Evolutionary conservation across 768 basidiomycete genomes (phyloP).

Genomic region (Cystobasidium ongulense): DNA sequence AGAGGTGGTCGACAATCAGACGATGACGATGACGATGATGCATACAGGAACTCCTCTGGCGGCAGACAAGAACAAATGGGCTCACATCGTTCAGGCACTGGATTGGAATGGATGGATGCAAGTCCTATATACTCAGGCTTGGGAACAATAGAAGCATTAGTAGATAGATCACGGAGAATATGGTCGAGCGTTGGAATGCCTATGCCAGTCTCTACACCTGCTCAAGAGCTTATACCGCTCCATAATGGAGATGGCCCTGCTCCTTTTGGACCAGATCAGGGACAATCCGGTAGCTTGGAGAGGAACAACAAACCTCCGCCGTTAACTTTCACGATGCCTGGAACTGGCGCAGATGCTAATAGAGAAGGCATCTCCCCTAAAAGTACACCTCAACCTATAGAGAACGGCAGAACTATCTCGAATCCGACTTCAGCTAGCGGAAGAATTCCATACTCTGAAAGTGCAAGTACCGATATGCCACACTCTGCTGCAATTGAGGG

Average conservation of each 20-base stretch:
- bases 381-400: neutral
- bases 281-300: neutral
- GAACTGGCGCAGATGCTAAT: neutral
- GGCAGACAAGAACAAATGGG: conserved; percentile 5
- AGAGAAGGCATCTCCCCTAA: neutral
- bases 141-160: conserved; percentile 26
- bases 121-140: conserved; percentile 14
- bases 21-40: conserved; percentile 21
- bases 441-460: neutral
- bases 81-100: neutral
- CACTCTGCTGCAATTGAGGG: neutral
- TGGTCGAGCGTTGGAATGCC: conserved; percentile 13
- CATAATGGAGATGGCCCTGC: neutral
- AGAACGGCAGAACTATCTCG: neutral
- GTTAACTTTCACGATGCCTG: neutral
- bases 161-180: conserved; percentile 1
- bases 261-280: neutral
- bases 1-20: neutral
- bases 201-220: neutral
- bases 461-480: neutral
- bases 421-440: neutral
- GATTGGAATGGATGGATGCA: conserved; percentile 25
- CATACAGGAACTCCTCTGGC: neutral
- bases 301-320: neutral
- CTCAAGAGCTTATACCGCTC: neutral